Evolutionary conservation across 225 moss, liverwort and hornwort genomes (phyloP).

Genomic region (Pseudisothecium myosuroides): DNA sequence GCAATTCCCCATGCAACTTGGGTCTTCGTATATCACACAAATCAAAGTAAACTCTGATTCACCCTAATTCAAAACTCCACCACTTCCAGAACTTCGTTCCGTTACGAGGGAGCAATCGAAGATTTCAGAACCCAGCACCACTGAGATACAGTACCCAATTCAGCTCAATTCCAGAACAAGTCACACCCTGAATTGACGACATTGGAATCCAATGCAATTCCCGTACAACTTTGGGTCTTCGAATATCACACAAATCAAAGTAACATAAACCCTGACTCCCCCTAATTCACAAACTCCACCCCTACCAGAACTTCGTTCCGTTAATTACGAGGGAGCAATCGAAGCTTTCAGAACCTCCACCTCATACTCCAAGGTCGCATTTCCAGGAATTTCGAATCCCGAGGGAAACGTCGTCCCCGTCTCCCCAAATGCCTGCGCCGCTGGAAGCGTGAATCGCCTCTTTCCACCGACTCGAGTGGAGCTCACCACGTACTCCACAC

Average conservation of each 20-base stretch:
- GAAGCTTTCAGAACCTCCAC: slow-evolving; percentile 75
- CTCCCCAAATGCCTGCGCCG: slow-evolving; percentile 68
- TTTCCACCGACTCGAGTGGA: slow-evolving; percentile 81
- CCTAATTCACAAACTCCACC: neutral
- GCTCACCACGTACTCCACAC: slow-evolving; percentile 63
- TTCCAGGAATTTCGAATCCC: slow-evolving; percentile 45
- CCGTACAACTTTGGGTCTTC: neutral
- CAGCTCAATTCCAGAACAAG: neutral
- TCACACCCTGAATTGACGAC: neutral
- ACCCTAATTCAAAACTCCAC: neutral
- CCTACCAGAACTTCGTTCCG: neutral
- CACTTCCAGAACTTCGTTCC: neutral
- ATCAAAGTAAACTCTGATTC: neutral
- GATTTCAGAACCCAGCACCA: slow-evolving; percentile 22
- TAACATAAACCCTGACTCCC: neutral
- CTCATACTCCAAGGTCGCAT: slow-evolving; percentile 54
- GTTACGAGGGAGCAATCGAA: slow-evolving; percentile 56
- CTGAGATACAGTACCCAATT: neutral
- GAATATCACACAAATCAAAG: neutral
- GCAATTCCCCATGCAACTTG: neutral
- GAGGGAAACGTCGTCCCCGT: slow-evolving; percentile 51
- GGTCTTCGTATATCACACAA: neutral
- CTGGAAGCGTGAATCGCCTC: slow-evolving; percentile 53
- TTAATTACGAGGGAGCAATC: slow-evolving; percentile 56
- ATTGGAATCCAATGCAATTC: neutral